Conservation (phyloP, 306 rosid species). For the Corylus americana region DNA sequence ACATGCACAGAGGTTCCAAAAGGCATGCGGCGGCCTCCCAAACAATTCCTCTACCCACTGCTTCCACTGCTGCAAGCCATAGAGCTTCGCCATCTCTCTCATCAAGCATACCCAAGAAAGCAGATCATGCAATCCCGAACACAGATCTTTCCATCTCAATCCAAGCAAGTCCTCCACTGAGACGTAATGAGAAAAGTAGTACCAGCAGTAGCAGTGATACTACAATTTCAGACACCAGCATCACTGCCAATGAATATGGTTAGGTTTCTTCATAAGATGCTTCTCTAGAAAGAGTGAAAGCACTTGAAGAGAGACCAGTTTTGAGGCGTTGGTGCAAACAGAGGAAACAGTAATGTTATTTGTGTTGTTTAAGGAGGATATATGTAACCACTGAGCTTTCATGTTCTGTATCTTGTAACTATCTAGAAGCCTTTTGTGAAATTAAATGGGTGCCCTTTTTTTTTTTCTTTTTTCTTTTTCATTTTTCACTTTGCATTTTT, state of each 20-base stretch:
- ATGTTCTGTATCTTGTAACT: not conserved
- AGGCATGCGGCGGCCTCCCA: conserved; percentile 36
- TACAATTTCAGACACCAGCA: conserved; percentile 60
- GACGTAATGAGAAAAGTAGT: conserved; percentile 35
- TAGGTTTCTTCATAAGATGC: conserved; percentile 34
- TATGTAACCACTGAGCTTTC: not conserved
- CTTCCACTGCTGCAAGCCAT: conserved; percentile 28
- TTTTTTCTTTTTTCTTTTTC: no score
- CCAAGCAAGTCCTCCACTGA: conserved; percentile 35
- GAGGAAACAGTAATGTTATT: not conserved
- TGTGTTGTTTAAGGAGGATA: conserved; percentile 3
- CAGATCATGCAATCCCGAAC: conserved; percentile 33
- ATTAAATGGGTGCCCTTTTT: not conserved
- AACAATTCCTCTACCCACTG: conserved; percentile 25
- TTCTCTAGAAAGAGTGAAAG: not conserved
- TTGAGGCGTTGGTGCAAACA: conserved; percentile 9
- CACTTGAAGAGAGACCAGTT: conserved; percentile 8
- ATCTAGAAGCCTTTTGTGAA: not conserved
- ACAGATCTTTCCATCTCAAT: conserved; percentile 72
- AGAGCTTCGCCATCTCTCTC: conserved; percentile 26
- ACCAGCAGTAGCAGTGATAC: conserved; percentile 57
- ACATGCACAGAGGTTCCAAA: conserved; percentile 81
- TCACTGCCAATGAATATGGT: conserved; percentile 39
- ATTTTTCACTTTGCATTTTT: not conserved
- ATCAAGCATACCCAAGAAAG: conserved; percentile 22